Evolutionary conservation across 805 yeast genomes (phyloP).

Genomic region (Cyberlindnera euphorbiiphila): DNA sequence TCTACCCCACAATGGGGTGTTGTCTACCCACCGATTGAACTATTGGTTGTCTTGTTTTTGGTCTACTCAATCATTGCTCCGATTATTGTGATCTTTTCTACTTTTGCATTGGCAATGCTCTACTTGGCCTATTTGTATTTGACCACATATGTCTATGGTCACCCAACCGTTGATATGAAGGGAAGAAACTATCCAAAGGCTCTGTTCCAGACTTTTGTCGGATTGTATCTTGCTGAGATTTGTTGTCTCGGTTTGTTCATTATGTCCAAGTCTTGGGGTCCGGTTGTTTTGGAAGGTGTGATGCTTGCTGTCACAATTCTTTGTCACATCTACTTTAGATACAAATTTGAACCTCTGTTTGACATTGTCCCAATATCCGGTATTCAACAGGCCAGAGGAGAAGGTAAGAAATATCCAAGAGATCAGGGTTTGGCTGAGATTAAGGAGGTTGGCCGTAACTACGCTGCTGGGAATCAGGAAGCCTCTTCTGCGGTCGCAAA

Average conservation of each 20-base stretch:
- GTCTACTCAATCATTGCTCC: conserved; percentile 81
- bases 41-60: conserved; percentile 67
- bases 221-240: conserved; percentile 65
- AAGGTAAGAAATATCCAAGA: conserved; percentile 50
- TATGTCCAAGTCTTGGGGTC: conserved; percentile 76
- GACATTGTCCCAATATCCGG: conserved; percentile 70
- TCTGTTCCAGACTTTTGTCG: conserved; percentile 67
- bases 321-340: conserved; percentile 55
- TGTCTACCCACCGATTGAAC: conserved; percentile 71
- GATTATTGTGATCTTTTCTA: conserved; percentile 62
- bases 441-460: conserved; percentile 43
- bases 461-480: conserved; percentile 22
- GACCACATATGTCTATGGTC: conserved; percentile 58
- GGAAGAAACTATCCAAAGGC: conserved; percentile 75
- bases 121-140: conserved; percentile 63
- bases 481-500: conserved; percentile 26
- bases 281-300: conserved; percentile 66
- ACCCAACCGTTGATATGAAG: conserved; percentile 49
- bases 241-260: conserved; percentile 70
- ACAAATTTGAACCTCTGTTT: conserved; percentile 56
- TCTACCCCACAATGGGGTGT: conserved; percentile 77
- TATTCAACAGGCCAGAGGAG: conserved; percentile 35
- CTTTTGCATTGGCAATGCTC: conserved; percentile 50
- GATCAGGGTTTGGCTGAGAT: conserved; percentile 67
- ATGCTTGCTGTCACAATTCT: conserved; percentile 52